A percentile compares a stretch with the other conserved stretches of the same genome.
These are phyloP conservation scores for Tricholoma matsutake DNA, from an alignment of 768 basidiomycete genomes.

Conservation along the genomic window DNA sequence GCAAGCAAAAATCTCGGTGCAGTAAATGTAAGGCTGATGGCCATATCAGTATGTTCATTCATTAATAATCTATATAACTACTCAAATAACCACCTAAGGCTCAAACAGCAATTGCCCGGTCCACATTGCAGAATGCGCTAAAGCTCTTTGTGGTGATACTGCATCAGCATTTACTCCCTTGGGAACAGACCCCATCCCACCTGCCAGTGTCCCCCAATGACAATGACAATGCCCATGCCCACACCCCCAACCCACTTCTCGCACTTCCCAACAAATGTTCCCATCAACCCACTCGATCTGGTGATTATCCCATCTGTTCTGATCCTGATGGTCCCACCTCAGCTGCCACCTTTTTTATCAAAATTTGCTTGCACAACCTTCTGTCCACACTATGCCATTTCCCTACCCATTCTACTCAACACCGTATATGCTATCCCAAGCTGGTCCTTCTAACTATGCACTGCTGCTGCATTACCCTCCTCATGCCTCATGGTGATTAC, in stretches of 20 bases:
- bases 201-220: neutral
- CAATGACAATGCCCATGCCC: neutral
- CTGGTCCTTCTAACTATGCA: neutral
- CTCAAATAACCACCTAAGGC: neutral
- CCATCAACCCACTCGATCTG: neutral
- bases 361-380: neutral
- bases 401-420: too few relatives aligned
- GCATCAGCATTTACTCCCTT: neutral
- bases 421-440: neutral
- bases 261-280: neutral
- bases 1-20: neutral
- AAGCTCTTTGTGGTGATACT: neutral
- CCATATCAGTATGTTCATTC: neutral
- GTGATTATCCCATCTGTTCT: too few relatives aligned
- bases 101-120: neutral
- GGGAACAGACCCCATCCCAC: neutral
- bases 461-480: neutral
- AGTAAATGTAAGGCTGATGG: neutral
- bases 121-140: neutral
- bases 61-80: neutral
- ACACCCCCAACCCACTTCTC: neutral
- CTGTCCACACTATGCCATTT: neutral
- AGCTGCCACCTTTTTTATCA: constrained; percentile 1
- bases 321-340: neutral
- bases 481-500: neutral